Evolutionary conservation across 1,284 basidiomycete species (phyloP), one percentile per base, ranked within the genome.

Genomic region (Marasmius fiardii): DNA sequence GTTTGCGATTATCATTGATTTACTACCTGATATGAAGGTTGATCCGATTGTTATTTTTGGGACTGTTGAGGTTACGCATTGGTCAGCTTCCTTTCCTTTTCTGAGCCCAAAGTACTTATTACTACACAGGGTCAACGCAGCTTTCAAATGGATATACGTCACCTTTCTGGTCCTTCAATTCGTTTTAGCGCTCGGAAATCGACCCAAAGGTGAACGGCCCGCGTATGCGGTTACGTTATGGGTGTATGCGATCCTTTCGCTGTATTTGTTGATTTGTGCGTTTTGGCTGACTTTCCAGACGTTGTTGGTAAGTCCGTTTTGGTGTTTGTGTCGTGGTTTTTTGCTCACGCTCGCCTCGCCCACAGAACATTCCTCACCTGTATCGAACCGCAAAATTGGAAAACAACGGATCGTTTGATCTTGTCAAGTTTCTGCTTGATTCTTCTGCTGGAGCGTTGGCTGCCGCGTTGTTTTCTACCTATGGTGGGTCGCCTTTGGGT

Each of bases 1-100:
- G 10, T 93, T 93, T 74, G 84, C 82, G 51, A 92, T 94, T 71
- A 91, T 94, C 68, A 92, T 94, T 76, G 81, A 90, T 61, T 82
- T 93, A 20, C 70, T 92, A 7, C 89, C 90, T 2, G 68, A 20
- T 78, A 83, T 65, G 63, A 61, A 2, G 4, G 7, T 26, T 11
- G 10, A 31, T 18, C 47, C 47, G 12, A 49, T 49, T 14, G 14
- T 88, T 59, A 73, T 81, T 23, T 88, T 90, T 56, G 85, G 82
- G 37, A 86, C 78, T 20, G 68, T 62, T 23, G 47, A 49, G 8
- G n/a, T 33, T 16, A 89, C 86, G 14, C 83, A 89, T 64, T 93
- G 90, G 89, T 74, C 92, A 55, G 93, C 92, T n/a, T n/a, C n/a
- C n/a, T n/a, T n/a, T n/a, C n/a, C n/a, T n/a, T n/a, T n/a, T n/a